These are phyloP conservation scores for Triangularia verruculosa DNA, from an alignment of 2,329 filamentous ascomycete species.

Conservation along the genomic window DNA sequence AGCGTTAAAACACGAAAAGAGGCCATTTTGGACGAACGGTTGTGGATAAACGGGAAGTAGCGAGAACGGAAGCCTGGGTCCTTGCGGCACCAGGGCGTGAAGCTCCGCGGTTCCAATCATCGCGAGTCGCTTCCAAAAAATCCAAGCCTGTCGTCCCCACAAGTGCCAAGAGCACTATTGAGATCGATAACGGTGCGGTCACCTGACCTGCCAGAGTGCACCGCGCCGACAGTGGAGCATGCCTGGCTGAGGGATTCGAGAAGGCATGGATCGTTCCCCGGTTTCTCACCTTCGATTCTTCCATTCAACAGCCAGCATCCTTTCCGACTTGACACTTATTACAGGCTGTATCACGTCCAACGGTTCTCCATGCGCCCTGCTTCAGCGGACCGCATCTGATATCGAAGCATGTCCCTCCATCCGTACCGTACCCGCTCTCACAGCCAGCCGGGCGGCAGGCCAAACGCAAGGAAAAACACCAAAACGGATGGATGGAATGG, in stretches of 20 bases:
- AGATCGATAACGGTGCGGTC: conserved; percentile 3
- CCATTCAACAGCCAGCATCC: conserved; percentile 1
- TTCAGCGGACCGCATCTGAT: background rate
- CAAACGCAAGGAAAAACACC: background rate
- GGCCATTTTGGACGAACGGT: background rate
- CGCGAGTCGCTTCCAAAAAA: background rate
- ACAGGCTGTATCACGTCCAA: background rate
- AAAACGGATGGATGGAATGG: conserved; percentile 21
- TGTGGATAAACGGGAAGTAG: conserved; percentile 9
- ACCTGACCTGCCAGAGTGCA: conserved; percentile 8
- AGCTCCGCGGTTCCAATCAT: conserved; percentile 8
- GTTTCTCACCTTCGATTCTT: background rate
- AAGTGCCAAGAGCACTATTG: background rate
- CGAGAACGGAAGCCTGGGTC: conserved; percentile 2
- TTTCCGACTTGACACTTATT: background rate
- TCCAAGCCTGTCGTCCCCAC: background rate
- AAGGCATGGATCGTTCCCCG: background rate
- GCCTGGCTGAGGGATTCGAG: background rate
- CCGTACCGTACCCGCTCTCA: background rate
- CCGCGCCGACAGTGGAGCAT: background rate
- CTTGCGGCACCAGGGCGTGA: background rate
- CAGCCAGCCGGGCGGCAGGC: background rate
- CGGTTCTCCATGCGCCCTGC: background rate
- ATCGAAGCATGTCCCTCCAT: background rate
- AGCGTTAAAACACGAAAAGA: background rate